Evolutionary conservation across 495 filamentous ascomycete genomes (phyloP), one percentile per base, ranked within the genome.

Genomic region (Parmelia sp.): DNA sequence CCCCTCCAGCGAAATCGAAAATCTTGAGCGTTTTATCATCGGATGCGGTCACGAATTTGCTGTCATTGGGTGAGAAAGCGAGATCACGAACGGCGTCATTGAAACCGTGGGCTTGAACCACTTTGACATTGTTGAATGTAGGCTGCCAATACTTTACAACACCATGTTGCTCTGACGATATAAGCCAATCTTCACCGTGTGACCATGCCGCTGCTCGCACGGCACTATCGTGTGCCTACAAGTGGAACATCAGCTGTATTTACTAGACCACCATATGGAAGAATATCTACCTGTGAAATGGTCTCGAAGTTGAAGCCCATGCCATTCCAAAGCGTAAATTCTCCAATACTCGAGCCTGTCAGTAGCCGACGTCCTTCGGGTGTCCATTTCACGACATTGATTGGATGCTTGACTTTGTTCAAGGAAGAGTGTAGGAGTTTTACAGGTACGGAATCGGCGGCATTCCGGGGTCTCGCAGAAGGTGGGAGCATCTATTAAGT

Each of bases 281-380:
- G 12, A 35, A 15, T 9, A 77, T 80, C 45, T 67, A 85, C 83
- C 75, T 96, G 92, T 89, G 96, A 95, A 45, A 97, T 96, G 2
- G 94, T 98, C 78, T 98, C 94, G 70, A 98, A 98, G 73, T 98
- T 98, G 80, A 98, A 98, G 1, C 90, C 94, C 56, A 91, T 97
- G 64, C 94, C 94, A 74, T 98, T 98, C 94, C 94, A 98, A 6
- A 98, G 77, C 57, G 95, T 98, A 69, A 98, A 98, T 73, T 98
- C 94, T 62, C 94, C 94, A 70, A 92, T 97, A 72, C 91, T 93
- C 2, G 90, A 93, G 27, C 90, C 94, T 0, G 94, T 97, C 70
- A 98, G 80, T 55, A 98, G 76, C 65, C 94, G 81, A 65, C 94
- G 85, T 44, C 94, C 94, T 77, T 98, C 94, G 0, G 94, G 94